Conservation (phyloP, 352 stramenopile genomes). For the Phytopythium aichiense region DNA sequence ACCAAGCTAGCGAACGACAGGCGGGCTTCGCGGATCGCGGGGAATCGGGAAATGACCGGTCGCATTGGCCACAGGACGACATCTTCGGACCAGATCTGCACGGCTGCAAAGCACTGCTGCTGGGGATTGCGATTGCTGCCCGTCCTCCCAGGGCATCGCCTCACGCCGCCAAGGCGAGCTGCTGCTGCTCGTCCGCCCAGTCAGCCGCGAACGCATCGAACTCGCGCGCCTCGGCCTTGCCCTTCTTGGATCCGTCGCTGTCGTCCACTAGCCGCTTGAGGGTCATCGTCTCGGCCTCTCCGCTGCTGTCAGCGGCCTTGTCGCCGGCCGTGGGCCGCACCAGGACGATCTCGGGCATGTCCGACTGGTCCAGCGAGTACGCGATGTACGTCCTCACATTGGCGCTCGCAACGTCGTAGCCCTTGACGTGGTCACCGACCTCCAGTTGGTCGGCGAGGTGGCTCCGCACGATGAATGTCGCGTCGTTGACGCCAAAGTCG, state of each 20-base stretch:
- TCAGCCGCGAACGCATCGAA: slow-evolving; percentile 6
- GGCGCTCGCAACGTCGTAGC: slow-evolving; percentile 60
- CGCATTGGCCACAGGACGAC: not conserved
- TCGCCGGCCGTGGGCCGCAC: not conserved
- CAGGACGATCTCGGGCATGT: slow-evolving; percentile 3
- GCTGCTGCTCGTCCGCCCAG: slow-evolving; percentile 4
- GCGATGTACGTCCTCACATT: slow-evolving; percentile 42
- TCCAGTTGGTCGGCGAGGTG: slow-evolving; percentile 55
- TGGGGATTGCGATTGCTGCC: not conserved
- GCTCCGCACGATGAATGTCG: slow-evolving; percentile 58
- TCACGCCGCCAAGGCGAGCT: slow-evolving; percentile 1
- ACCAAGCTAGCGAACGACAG: not conserved
- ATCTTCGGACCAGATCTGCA: not conserved
- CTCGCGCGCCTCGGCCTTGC: slow-evolving; percentile 1
- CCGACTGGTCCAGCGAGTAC: slow-evolving; percentile 21
- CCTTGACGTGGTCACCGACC: slow-evolving; percentile 63
- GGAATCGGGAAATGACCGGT: slow-evolving; percentile 1
- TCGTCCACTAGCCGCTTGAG: slow-evolving; percentile 1
- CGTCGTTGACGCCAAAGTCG: slow-evolving; percentile 82
- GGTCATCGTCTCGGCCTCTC: not conserved
- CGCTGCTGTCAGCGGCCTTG: not conserved
- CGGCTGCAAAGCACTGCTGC: not conserved
- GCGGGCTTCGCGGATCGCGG: not conserved
- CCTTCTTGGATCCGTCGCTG: slow-evolving; percentile 1
- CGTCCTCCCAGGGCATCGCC: too few relatives aligned